phyloP scores from a whole-genome alignment of 192 early-diverging fungal species.

The Coemansia sp. region DNA sequence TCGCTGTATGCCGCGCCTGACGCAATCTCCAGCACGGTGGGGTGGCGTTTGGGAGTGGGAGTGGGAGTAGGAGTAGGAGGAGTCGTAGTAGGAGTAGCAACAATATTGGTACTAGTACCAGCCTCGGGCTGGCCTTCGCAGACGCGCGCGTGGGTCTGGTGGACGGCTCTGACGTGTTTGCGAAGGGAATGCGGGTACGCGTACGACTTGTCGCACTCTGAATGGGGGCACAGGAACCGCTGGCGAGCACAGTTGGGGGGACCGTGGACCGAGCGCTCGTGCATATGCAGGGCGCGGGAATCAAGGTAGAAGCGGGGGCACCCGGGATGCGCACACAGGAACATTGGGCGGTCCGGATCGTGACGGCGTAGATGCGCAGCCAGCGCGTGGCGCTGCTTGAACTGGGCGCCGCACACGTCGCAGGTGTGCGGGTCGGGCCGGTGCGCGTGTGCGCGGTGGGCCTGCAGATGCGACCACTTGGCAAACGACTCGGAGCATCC shows the following conservation, averaged over 20 bases:
- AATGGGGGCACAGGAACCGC: slow-evolving; percentile 29
- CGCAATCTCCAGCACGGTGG: slow-evolving; percentile 30
- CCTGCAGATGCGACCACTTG: slow-evolving; percentile 54
- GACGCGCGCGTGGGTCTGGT: background rate
- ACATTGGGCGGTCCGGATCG: slow-evolving; percentile 30
- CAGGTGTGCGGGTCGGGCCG: slow-evolving; percentile 21
- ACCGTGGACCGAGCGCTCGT: slow-evolving; percentile 40
- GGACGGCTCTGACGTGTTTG: slow-evolving; percentile 16
- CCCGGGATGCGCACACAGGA: slow-evolving; percentile 32
- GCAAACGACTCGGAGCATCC: slow-evolving; percentile 33
- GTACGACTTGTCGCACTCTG: slow-evolving; percentile 27
- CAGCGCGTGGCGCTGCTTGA: slow-evolving; percentile 31
- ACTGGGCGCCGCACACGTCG: slow-evolving; percentile 28
- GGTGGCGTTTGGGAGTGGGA: background rate
- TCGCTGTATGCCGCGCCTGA: slow-evolving; percentile 50
- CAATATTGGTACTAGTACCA: background rate
- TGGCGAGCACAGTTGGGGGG: background rate
- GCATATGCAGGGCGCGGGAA: slow-evolving; percentile 24
- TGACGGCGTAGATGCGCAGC: slow-evolving; percentile 34
- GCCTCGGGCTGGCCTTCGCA: background rate
- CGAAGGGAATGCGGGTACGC: slow-evolving; percentile 31
- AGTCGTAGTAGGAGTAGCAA: background rate
- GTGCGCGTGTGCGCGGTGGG: slow-evolving; percentile 35
- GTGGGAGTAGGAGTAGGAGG: no score
- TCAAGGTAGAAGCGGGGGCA: slow-evolving; percentile 51